These are phyloP conservation scores for Sclerotinia borealis DNA, from an alignment of 2,329 filamentous ascomycete genomes.

Conservation along the genomic window DNA sequence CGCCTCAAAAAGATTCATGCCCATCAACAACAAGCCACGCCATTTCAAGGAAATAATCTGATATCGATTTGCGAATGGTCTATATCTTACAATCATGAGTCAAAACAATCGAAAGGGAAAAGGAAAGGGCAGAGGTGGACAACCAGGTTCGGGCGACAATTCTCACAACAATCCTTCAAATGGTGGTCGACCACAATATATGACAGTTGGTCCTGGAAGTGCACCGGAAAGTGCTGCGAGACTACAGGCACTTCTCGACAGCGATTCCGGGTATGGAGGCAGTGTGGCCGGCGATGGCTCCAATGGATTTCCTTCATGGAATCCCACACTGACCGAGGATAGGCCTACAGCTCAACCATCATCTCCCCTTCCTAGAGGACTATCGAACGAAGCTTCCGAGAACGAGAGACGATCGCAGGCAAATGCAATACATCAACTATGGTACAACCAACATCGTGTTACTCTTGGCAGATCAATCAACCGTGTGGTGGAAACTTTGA, in stretches of 20 bases:
- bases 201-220: constrained; percentile 81
- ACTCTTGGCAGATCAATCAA: constrained; percentile 84
- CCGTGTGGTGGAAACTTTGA: constrained; percentile 76
- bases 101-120: constrained; percentile 53
- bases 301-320: constrained; percentile 37
- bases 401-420: constrained; percentile 64
- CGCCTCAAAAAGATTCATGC: constrained; percentile 12
- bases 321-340: constrained; percentile 43
- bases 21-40: neutral
- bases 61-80: constrained; percentile 18
- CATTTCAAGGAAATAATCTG: neutral
- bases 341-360: constrained; percentile 39
- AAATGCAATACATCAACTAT: constrained; percentile 84
- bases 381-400: constrained; percentile 40
- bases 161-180: constrained; percentile 6
- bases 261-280: constrained; percentile 87
- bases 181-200: constrained; percentile 55
- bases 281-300: constrained; percentile 63
- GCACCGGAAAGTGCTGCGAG: constrained; percentile 75
- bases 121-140: constrained; percentile 31
- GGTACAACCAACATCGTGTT: constrained; percentile 88
- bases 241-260: constrained; percentile 73
- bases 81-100: constrained; percentile 44
- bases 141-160: constrained; percentile 17
- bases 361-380: constrained; percentile 29